Conservation (phyloP, 2,329 filamentous ascomycete genomes). For the Cordyceps javanica region DNA sequence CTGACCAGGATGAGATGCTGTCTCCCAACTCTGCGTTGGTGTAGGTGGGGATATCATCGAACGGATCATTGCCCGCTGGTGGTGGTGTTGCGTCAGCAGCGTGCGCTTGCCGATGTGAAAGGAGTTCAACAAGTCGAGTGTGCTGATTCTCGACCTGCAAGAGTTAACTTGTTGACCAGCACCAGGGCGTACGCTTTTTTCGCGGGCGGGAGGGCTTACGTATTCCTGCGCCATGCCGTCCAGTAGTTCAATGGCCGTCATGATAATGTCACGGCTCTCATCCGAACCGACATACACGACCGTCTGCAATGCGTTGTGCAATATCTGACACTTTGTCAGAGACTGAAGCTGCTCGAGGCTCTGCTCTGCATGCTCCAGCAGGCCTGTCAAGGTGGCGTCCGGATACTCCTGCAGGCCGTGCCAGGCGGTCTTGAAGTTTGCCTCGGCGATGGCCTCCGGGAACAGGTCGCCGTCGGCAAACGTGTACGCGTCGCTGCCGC, state of each 20-base stretch:
- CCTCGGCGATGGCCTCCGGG: background rate
- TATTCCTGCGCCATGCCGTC: background rate
- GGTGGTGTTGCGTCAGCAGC: background rate
- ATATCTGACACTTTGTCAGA: background rate
- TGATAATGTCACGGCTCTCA: background rate
- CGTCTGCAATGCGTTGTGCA: constrained; percentile 3
- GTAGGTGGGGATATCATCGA: background rate
- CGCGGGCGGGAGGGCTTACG: background rate
- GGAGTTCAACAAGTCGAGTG: too few species aligned
- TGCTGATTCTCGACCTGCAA: background rate
- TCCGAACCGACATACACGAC: constrained; percentile 13
- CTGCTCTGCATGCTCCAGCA: background rate
- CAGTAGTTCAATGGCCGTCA: background rate
- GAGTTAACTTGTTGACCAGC: background rate
- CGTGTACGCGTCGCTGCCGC: background rate
- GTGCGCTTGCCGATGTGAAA: too few species aligned
- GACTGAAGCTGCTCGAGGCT: background rate
- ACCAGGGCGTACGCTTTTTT: background rate
- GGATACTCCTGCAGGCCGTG: background rate
- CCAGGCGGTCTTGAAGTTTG: background rate
- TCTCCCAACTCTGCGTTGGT: background rate
- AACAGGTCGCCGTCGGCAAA: constrained; percentile 3
- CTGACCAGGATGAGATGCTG: background rate
- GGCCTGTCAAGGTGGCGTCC: background rate
- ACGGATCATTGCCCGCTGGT: background rate